Evolutionary conservation across 306 rosid genomes (phyloP).

Genomic region (Malus domestica): ASM211411v1 NC_041801.1:16366001-16366500

Average conservation of each 20-base stretch:
- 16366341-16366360: background rate
- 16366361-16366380: background rate
- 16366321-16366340: background rate
- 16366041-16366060: background rate
- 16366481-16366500: too few species aligned
- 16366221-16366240: background rate
- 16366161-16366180: background rate
- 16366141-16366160: background rate
- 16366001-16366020: too few species aligned
- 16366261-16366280: background rate
- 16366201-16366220: background rate
- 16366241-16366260: background rate
- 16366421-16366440: too few species aligned
- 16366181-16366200: background rate
- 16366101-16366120: background rate
- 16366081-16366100: background rate
- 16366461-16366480: too few species aligned
- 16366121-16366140: background rate
- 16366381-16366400: background rate
- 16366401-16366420: background rate
- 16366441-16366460: too few species aligned
- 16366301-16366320: background rate
- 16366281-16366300: background rate
- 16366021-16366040: too few species aligned
- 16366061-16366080: background rate